These are phyloP conservation scores for Mycena metata DNA, from an alignment of 768 basidiomycete species.

Conservation along the genomic window DNA sequence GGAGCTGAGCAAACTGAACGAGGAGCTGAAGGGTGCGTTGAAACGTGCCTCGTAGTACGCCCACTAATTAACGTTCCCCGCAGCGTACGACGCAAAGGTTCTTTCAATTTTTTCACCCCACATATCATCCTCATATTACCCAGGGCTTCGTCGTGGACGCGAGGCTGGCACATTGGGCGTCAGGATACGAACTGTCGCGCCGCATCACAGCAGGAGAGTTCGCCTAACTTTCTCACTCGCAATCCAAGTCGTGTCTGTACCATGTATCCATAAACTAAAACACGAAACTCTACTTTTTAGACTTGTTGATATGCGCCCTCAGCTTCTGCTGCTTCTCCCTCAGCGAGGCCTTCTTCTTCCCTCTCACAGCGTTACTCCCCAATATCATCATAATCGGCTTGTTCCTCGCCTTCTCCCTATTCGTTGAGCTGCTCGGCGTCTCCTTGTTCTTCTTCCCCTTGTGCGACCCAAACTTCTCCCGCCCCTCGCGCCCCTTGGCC, in stretches of 20 bases:
- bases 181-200: slow-evolving; percentile 72
- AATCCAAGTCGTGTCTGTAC: slow-evolving; percentile 3
- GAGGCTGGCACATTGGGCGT: slow-evolving; percentile 79
- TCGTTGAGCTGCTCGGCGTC: slow-evolving; percentile 86
- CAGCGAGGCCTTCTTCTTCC: slow-evolving; percentile 87
- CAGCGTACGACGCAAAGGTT: slow-evolving; percentile 75
- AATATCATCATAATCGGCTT: slow-evolving; percentile 97
- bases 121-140: not conserved
- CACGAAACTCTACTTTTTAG: slow-evolving; percentile 61
- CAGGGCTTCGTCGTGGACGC: slow-evolving; percentile 82
- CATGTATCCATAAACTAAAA: not conserved
- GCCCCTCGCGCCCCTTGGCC: slow-evolving; percentile 92
- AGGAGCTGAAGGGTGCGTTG: slow-evolving; percentile 75
- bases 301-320: slow-evolving; percentile 79
- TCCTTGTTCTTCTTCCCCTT: slow-evolving; percentile 95
- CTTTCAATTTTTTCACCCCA: slow-evolving; percentile 14
- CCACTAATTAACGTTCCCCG: not conserved
- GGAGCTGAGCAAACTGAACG: slow-evolving; percentile 72
- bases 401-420: slow-evolving; percentile 92
- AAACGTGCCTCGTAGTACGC: not conserved
- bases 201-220: slow-evolving; percentile 32
- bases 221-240: not conserved
- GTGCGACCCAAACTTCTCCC: slow-evolving; percentile 91
- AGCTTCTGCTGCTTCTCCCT: slow-evolving; percentile 86
- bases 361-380: slow-evolving; percentile 78